Evolutionary conservation across 2,329 filamentous ascomycete genomes (phyloP), one percentile per base, ranked within the genome.

Genomic region (Sclerotinia glacialis): DNA sequence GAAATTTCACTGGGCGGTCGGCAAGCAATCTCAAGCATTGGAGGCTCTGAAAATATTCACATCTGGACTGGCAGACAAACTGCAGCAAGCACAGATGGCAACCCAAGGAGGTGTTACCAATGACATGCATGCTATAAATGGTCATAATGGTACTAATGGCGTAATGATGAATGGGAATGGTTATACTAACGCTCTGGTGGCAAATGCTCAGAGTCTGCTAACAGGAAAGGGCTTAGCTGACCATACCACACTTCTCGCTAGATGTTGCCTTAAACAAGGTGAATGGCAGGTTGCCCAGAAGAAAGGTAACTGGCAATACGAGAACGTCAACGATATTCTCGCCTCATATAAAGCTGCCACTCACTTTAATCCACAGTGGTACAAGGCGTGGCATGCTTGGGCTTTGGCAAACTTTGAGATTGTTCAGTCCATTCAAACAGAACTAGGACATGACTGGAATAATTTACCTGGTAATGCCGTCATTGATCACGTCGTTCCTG

Each of bases 351-450:
- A 89, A 23, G 89, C 93, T 67, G 96, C 96, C 1, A 99, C 95
- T 2, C 89, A 92, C 67, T 97, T 96, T 79, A 96, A 99, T 76
- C 89, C 92, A 44, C 88, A 89, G 69, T 99, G 94, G 87, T 99
- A 99, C 81, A 99, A 99, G 79, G 95, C 96, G 9, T 99, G 95
- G 95, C 95, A 99, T 78, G 91, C 95, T 0, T 99, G 95, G 94
- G 96, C 95, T 14, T 80, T 99, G 69, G 94, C 95, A 64, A 99
- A 99, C 78, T 99, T 99, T 74, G 94, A 99, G 79, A 95, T 99
- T 67, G 93, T 98, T 47, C 96, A 95, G 72, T 86, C 89, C 11
- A 84, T 89, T 28, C 85, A 87, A 66, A 67, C 71, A 67, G 69
- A 71, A 40, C 66, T 69, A 23, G 72, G 74, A 23, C 68, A 69